Percentiles rank a stretch among this genome's conserved stretches.
Conservation (phyloP, 2,329 filamentous ascomycete genomes). For the Rhinocladiella similis region DNA sequence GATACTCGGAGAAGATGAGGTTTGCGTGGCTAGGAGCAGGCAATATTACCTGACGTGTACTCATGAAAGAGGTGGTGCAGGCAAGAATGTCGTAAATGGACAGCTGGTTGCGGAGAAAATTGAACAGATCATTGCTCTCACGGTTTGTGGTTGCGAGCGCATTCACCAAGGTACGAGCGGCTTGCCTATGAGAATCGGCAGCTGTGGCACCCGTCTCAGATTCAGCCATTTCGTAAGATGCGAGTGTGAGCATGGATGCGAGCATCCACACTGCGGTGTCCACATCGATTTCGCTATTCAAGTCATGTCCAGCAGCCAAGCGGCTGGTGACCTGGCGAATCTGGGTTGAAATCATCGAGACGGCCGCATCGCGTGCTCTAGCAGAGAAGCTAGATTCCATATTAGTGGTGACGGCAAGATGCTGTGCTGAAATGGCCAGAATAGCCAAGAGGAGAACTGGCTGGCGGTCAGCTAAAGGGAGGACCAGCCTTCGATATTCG, state of each 20-base stretch:
- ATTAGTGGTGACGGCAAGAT: slow-evolving; percentile 20
- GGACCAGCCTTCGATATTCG: slow-evolving; percentile 22
- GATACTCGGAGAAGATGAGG: slow-evolving; percentile 23
- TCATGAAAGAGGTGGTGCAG: slow-evolving; percentile 20
- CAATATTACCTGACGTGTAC: slow-evolving; percentile 17
- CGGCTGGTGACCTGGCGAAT: slow-evolving; percentile 19
- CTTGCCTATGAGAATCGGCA: slow-evolving; percentile 22
- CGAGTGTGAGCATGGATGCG: slow-evolving; percentile 24
- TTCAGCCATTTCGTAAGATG: slow-evolving; percentile 24
- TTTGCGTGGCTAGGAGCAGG: slow-evolving; percentile 20
- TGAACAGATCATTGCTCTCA: slow-evolving; percentile 20
- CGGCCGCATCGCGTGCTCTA: slow-evolving; percentile 22
- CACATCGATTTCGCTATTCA: slow-evolving; percentile 19
- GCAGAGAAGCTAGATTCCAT: slow-evolving; percentile 17
- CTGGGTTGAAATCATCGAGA: slow-evolving; percentile 21
- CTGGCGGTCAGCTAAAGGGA: slow-evolving; percentile 18
- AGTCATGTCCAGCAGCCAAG: slow-evolving; percentile 19
- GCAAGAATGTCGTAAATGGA: slow-evolving; percentile 25
- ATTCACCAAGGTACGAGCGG: slow-evolving; percentile 22
- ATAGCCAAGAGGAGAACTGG: slow-evolving; percentile 22
- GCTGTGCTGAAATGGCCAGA: slow-evolving; percentile 23
- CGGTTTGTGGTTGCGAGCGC: slow-evolving; percentile 24
- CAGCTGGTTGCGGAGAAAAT: slow-evolving; percentile 24
- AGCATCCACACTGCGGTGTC: slow-evolving; percentile 26
- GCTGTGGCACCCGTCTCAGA: slow-evolving; percentile 17